These are phyloP conservation scores for Clonostachys chloroleuca DNA, from an alignment of 2,329 filamentous ascomycete genomes.

Conservation along the genomic window DNA sequence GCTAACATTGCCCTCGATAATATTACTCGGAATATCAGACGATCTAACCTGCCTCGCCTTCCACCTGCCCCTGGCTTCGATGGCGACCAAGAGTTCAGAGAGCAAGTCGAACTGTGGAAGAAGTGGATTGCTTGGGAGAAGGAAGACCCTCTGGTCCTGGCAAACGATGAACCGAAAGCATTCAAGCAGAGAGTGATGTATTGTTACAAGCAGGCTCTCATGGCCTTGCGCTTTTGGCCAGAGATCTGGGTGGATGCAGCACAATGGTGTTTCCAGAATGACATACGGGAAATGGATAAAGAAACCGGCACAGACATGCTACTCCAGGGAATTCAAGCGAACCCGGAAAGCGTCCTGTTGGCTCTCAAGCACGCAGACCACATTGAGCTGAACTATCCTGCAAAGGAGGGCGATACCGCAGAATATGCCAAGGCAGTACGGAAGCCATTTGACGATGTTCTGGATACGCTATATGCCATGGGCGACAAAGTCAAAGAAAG, in stretches of 20 bases:
- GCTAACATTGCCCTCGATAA: constrained; percentile 90
- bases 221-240: constrained; percentile 91
- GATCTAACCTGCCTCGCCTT: constrained; percentile 74
- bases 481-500: constrained; percentile 67
- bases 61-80: constrained; percentile 84
- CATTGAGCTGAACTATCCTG: constrained; percentile 72
- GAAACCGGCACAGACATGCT: constrained; percentile 70
- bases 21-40: constrained; percentile 70
- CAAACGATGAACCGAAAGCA: constrained; percentile 70
- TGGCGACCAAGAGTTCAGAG: constrained; percentile 76
- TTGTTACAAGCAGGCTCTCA: constrained; percentile 88
- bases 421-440: constrained; percentile 75
- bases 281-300: constrained; percentile 56
- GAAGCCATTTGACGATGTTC: constrained; percentile 76
- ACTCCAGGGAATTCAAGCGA: constrained; percentile 77
- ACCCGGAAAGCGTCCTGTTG: constrained; percentile 88
- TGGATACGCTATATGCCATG: constrained; percentile 85
- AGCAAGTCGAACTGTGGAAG: constrained; percentile 87
- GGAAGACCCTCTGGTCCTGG: constrained; percentile 82
- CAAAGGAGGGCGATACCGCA: constrained; percentile 73
- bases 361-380: constrained; percentile 87
- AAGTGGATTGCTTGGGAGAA: constrained; percentile 96
- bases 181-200: constrained; percentile 81
- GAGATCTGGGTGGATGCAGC: constrained; percentile 95
- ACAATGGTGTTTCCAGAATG: constrained; percentile 84